Evolutionary conservation across 352 stramenopile genomes (phyloP).

Genomic region (Phytophthora hybrid): DNA sequence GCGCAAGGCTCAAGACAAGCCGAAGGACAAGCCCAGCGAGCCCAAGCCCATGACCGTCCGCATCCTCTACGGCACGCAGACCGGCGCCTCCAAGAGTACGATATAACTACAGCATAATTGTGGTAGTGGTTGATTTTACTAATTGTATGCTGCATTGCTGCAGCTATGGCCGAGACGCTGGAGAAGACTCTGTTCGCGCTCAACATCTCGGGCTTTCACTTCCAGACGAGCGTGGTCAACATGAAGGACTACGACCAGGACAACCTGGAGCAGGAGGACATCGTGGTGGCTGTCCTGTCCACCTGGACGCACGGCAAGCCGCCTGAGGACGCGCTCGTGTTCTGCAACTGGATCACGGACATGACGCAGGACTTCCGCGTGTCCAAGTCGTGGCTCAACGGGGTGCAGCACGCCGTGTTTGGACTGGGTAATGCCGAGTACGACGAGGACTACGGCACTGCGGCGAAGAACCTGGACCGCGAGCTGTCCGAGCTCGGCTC

Average conservation of each 20-base stretch:
- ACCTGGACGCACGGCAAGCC: constrained; percentile 87
- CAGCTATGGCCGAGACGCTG: constrained; percentile 75
- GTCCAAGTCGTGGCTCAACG: constrained; percentile 82
- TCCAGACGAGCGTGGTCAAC: constrained; percentile 85
- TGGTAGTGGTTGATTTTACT: background rate
- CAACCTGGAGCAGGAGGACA: constrained; percentile 88
- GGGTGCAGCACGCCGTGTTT: constrained; percentile 81
- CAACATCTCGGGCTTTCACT: constrained; percentile 82
- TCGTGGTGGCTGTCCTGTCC: constrained; percentile 87
- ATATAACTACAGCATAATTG: background rate
- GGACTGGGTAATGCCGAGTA: constrained; percentile 91
- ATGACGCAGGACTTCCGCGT: constrained; percentile 92
- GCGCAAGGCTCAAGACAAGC: constrained; percentile 21
- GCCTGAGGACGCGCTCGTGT: constrained; percentile 77
- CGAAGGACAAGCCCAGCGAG: constrained; percentile 22
- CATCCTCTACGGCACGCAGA: constrained; percentile 91
- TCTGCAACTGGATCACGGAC: constrained; percentile 89
- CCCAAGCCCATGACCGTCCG: constrained; percentile 64
- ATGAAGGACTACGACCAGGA: constrained; percentile 92
- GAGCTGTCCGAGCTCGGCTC: constrained; percentile 75
- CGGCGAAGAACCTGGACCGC: constrained; percentile 77
- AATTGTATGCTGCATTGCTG: constrained; percentile 1
- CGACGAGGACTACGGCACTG: constrained; percentile 87
- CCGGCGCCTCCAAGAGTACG: constrained; percentile 77
- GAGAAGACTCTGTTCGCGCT: constrained; percentile 85